Percentiles rank a stretch among this genome's conserved stretches.
These are phyloP conservation scores for Cryphonectria naterciae DNA, from an alignment of 2,329 filamentous ascomycete species.

Conservation along the genomic window DNA sequence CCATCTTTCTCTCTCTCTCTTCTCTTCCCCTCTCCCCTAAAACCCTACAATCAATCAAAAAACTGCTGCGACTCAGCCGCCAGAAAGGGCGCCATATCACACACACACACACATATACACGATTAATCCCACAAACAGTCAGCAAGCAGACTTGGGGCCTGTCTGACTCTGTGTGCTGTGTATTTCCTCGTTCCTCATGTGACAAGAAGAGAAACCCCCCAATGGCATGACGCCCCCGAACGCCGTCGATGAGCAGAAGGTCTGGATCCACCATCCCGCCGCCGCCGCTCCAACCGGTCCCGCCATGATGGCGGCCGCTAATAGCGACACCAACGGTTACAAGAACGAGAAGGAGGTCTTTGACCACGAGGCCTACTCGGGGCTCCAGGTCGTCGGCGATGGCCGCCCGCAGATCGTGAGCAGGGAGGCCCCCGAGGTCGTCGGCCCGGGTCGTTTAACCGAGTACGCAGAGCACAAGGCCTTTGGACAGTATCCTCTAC, in stretches of 20 bases:
- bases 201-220: not conserved
- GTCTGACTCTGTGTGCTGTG: not conserved
- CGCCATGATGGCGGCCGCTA: slow-evolving; percentile 13
- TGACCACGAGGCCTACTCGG: slow-evolving; percentile 23
- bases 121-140: not conserved
- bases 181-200: not conserved
- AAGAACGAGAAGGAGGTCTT: slow-evolving; percentile 3
- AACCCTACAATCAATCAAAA: not conserved
- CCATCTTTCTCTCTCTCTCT: not conserved
- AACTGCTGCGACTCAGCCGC: no score
- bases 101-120: no score
- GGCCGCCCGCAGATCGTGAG: slow-evolving; percentile 17
- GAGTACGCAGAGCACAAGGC: slow-evolving; percentile 21
- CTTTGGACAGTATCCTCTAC: slow-evolving; percentile 10
- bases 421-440: slow-evolving; percentile 27
- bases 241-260: slow-evolving; percentile 15
- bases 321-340: not conserved
- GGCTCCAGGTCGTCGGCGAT: slow-evolving; percentile 26
- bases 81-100: no score
- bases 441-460: slow-evolving; percentile 15
- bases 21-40: not conserved
- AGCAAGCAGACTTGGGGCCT: not conserved
- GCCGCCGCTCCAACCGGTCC: slow-evolving; percentile 15
- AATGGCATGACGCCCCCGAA: not conserved
- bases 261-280: slow-evolving; percentile 6